Base-by-base conservation (phyloP, 2,329 filamentous ascomycete genomes). In the Pseudopyricularia javanii region DNA sequence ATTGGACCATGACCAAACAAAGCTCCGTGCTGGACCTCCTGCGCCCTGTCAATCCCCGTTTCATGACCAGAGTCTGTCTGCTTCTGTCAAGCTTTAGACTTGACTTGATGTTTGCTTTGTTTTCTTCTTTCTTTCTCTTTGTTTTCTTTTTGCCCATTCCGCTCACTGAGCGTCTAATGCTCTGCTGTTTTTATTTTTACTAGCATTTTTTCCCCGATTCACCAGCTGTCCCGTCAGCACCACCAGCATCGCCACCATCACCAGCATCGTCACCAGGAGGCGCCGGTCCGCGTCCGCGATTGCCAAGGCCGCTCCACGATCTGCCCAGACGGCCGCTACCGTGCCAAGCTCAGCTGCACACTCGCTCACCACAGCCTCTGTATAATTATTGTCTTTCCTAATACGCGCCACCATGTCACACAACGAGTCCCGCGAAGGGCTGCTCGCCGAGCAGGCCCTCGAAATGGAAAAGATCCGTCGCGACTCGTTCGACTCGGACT, bases 31-130 rank as follows among this genome's bases (percentile, higher is more conserved):
- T 20, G 24, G n/a, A 15, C 28, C 47, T 15, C 6, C 28, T 33
- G 9, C 5, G 15, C 52, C 58, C 33, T 61, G 53, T 12, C 56
- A 62, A 15, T 59, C n/a, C n/a, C 58, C 60, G 54, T 61, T 5
- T 59, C 61, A 59, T n/a, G n/a, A 59, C 14, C 4, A 53, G 11
- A 43, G 56, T 52, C 30, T 20, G 52, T 26, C 59, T 32, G 26
- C 47, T 11, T 49, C 17, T 17, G 2, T 17, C 49, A 50, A 40
- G 53, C 51, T 8, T 15, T 22, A 2, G 45, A 34, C 54, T 53
- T n/a, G 14, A 45, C 14, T 11, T 43, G 20, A 20, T 14, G 15
- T 37, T n/a, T n/a, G 30, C 24, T 17, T n/a, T 30, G 24, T 47
- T 22, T 47, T 24, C n/a, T 14, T 14, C 32, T 32, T 20, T 15